Conservation (phyloP, 140 eudicot genomes). For the Cichorium intybus region DNA sequence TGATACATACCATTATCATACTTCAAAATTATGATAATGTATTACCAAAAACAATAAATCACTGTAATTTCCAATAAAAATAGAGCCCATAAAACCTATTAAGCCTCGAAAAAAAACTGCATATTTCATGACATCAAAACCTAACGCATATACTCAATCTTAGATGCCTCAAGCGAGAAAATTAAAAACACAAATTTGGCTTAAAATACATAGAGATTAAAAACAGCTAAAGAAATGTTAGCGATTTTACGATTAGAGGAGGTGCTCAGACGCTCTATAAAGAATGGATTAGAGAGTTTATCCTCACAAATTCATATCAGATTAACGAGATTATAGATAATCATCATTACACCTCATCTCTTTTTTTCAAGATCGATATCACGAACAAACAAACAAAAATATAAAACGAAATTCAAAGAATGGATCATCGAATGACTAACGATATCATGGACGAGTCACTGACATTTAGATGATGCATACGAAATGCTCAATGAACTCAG, state of each 20-base stretch:
- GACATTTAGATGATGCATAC: not conserved
- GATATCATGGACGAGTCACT: too few relatives aligned
- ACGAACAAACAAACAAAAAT: not conserved
- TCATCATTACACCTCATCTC: constrained; percentile 27
- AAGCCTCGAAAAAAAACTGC: too few relatives aligned
- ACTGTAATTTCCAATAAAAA: too few relatives aligned
- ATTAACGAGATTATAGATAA: constrained; percentile 27
- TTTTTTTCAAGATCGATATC: not conserved
- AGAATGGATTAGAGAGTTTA: constrained; percentile 13
- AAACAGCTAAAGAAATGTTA: not conserved
- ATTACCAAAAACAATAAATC: too few relatives aligned
- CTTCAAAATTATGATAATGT: too few relatives aligned
- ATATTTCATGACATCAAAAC: too few relatives aligned
- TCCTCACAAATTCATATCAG: constrained; percentile 24
- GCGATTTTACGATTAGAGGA: not conserved
- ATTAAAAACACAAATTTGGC: too few relatives aligned
- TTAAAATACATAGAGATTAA: not conserved
- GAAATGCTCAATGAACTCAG: not conserved
- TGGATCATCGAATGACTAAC: too few relatives aligned
- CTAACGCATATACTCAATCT: too few relatives aligned
- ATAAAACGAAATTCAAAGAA: not conserved
- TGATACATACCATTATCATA: too few relatives aligned
- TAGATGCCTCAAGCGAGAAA: too few relatives aligned
- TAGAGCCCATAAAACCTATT: too few relatives aligned
- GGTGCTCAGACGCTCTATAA: constrained; percentile 29